Percentiles rank a stretch among this genome's conserved stretches.
phyloP scores from a whole-genome alignment of 306 rosid species.

The Crataegus laevigata region DNA sequence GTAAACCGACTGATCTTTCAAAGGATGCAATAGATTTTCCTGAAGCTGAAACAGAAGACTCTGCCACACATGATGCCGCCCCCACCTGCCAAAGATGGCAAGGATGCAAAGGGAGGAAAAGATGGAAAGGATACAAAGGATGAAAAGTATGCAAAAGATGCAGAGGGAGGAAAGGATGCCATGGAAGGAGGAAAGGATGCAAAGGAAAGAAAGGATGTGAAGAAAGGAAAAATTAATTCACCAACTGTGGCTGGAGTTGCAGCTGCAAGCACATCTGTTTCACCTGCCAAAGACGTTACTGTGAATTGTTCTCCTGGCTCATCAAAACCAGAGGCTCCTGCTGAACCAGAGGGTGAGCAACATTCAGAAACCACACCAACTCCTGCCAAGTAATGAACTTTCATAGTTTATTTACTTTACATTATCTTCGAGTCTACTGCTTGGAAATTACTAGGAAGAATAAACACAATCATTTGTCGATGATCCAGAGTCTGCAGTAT shows the following conservation, averaged over 20 bases:
- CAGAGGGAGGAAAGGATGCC: no score
- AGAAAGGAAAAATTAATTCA: conserved; percentile 31
- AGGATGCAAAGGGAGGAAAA: conserved; percentile 29
- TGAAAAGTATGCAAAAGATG: no score
- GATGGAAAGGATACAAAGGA: conserved; percentile 28
- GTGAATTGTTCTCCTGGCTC: conserved; percentile 6
- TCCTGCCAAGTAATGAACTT: conserved; percentile 32
- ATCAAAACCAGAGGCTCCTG: conserved; percentile 28
- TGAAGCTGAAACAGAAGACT: conserved; percentile 76
- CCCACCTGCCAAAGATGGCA: conserved; percentile 53
- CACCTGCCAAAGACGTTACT: conserved; percentile 34
- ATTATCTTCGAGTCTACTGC: conserved; percentile 6
- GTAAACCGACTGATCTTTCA: conserved; percentile 85
- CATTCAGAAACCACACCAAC: conserved; percentile 27
- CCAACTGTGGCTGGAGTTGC: conserved; percentile 22
- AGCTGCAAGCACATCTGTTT: conserved; percentile 19
- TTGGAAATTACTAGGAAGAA: conserved; percentile 35
- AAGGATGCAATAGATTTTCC: conserved; percentile 73
- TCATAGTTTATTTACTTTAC: not conserved
- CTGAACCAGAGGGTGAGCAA: conserved; percentile 29
- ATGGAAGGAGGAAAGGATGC: no score
- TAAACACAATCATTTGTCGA: conserved; percentile 40
- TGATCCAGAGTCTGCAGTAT: conserved; percentile 36
- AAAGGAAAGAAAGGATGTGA: not conserved
- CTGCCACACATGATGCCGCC: conserved; percentile 89